Evolutionary conservation across 768 basidiomycete species (phyloP).

Genomic region (Hericium alpestre): DNA sequence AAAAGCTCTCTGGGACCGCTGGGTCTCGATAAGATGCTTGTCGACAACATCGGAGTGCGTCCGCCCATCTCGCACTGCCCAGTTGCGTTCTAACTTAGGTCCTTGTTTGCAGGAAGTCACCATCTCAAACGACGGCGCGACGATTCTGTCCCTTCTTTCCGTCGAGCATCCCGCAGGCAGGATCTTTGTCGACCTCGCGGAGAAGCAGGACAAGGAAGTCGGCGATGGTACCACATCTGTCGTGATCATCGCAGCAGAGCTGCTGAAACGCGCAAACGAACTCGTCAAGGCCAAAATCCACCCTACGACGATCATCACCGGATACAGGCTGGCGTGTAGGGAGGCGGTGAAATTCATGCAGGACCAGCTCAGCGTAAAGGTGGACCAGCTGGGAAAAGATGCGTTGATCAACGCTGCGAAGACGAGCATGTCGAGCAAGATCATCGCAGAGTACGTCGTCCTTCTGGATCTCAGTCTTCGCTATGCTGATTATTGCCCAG

Average conservation of each 20-base stretch:
- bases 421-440: constrained; percentile 98
- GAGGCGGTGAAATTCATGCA: constrained; percentile 98
- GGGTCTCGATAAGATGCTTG: constrained; percentile 94
- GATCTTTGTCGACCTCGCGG: constrained; percentile 95
- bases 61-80: not conserved
- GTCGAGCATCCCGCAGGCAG: constrained; percentile 96
- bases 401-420: constrained; percentile 93
- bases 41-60: constrained; percentile 92
- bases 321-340: constrained; percentile 91
- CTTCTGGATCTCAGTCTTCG: not conserved
- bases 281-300: constrained; percentile 97
- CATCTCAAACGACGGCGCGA: constrained; percentile 98
- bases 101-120: constrained; percentile 74
- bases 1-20: constrained; percentile 94
- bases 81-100: constrained; percentile 1
- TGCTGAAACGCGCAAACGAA: constrained; percentile 92
- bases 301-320: constrained; percentile 98
- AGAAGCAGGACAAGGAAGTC: constrained; percentile 99
- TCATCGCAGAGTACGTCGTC: constrained; percentile 80
- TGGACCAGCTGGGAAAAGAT: constrained; percentile 84
- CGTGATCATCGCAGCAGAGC: constrained; percentile 95
- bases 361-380: constrained; percentile 91
- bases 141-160: constrained; percentile 87
- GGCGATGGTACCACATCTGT: constrained; percentile 99
- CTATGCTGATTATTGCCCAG: constrained; percentile 29